Conservation (phyloP, 371 early-diverging fungal genomes). For the Syncephalastrum sp. region DNA sequence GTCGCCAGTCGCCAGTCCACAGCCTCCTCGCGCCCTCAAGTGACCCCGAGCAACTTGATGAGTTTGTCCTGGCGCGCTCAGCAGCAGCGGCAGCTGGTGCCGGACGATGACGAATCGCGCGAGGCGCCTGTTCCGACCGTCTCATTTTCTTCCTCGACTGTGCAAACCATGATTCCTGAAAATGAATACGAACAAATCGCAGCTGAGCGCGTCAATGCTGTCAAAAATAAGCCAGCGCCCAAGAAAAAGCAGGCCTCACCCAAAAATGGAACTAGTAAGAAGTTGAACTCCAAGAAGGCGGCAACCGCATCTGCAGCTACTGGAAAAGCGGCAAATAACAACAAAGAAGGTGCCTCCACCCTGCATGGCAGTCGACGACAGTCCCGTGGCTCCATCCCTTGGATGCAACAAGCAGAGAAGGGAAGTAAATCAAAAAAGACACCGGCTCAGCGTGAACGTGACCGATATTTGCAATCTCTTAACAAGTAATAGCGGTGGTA, state of each 20-base stretch:
- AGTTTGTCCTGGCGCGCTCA: conserved; percentile 6
- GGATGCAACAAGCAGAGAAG: conserved; percentile 5
- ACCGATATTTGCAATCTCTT: conserved; percentile 32
- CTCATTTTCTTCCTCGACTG: conserved; percentile 43
- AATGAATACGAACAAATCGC: conserved; percentile 16
- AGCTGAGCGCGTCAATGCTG: no score
- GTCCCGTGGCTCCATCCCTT: conserved; percentile 12
- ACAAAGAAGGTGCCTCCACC: conserved; percentile 3
- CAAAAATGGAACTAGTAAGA: no score
- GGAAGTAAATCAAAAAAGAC: conserved; percentile 15
- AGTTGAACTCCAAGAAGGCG: neutral
- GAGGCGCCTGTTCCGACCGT: conserved; percentile 25
- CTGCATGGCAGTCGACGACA: conserved; percentile 15
- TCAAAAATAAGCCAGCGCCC: no score
- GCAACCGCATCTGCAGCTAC: neutral
- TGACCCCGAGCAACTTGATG: conserved; percentile 1
- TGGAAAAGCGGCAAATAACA: neutral
- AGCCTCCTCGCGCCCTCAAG: no score
- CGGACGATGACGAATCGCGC: conserved; percentile 3
- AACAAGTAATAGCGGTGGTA: conserved; percentile 2
- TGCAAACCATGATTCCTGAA: conserved; percentile 40
- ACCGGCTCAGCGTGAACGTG: conserved; percentile 34
- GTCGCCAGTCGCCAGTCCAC: no score
- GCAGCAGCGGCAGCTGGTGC: conserved; percentile 26
- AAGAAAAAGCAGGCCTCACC: no score